Percentiles rank a stretch among this genome's conserved stretches.
Evolutionary conservation across 768 basidiomycete genomes (phyloP).

Genomic region (Trametes meyenii): DNA sequence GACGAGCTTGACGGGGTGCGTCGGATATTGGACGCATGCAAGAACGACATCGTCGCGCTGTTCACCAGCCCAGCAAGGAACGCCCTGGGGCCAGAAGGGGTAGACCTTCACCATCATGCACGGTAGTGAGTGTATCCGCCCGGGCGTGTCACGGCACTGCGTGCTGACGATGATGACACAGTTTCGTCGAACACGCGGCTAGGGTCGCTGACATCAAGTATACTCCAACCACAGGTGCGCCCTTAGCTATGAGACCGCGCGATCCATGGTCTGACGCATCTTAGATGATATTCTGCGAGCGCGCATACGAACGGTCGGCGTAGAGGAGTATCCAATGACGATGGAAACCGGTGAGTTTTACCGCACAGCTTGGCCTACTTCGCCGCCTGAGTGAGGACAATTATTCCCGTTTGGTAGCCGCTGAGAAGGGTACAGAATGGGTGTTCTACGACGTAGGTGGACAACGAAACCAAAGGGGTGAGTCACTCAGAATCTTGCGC

Average conservation of each 20-base stretch:
- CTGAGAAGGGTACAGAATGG: constrained; percentile 44
- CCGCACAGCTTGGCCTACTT: not conserved
- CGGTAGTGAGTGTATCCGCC: constrained; percentile 15
- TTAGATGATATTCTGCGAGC: constrained; percentile 64
- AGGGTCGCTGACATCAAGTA: constrained; percentile 55
- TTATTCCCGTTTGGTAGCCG: constrained; percentile 4
- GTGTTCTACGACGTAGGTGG: constrained; percentile 68
- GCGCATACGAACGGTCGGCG: constrained; percentile 60
- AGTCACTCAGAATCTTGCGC: constrained; percentile 3
- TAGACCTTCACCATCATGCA: constrained; percentile 20
- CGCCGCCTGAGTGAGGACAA: not conserved
- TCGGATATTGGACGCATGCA: constrained; percentile 51
- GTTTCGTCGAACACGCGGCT: constrained; percentile 56
- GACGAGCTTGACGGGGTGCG: constrained; percentile 44
- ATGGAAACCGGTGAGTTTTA: constrained; percentile 42
- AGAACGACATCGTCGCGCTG: constrained; percentile 30
- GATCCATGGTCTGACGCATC: not conserved
- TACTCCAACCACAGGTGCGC: constrained; percentile 51
- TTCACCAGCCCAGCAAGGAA: constrained; percentile 6
- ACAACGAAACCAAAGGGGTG: constrained; percentile 54
- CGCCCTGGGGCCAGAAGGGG: constrained; percentile 10
- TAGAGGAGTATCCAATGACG: constrained; percentile 58
- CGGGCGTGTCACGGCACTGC: not conserved
- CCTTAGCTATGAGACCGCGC: no score
- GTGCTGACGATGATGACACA: constrained; percentile 25